These are phyloP conservation scores for Candida coleopterorum DNA, from an alignment of 805 yeast species.

Conservation along the genomic window DNA sequence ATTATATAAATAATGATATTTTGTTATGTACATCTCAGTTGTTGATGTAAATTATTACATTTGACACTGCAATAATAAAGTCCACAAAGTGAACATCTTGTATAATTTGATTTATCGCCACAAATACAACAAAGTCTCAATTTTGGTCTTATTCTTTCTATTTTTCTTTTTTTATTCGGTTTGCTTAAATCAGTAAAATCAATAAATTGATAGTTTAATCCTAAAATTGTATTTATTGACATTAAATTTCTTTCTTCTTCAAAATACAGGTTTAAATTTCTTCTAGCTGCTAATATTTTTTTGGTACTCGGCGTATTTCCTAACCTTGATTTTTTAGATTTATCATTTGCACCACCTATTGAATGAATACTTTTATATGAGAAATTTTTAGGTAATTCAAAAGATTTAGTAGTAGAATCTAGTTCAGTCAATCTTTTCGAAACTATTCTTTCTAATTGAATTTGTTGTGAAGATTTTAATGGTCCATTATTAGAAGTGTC, in stretches of 20 bases:
- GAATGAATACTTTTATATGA: constrained; percentile 29
- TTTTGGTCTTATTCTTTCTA: constrained; percentile 22
- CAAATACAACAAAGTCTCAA: constrained; percentile 39
- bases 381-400: constrained; percentile 40
- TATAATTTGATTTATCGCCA: constrained; percentile 31
- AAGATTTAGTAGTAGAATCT: constrained; percentile 28
- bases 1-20: neutral
- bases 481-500: constrained; percentile 26
- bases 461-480: constrained; percentile 37
- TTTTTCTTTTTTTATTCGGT: constrained; percentile 14
- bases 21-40: constrained; percentile 31
- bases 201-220: constrained; percentile 36
- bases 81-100: constrained; percentile 38
- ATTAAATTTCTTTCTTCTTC: constrained; percentile 43
- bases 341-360: constrained; percentile 16
- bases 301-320: constrained; percentile 44
- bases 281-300: constrained; percentile 35
- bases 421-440: constrained; percentile 33
- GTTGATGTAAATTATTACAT: constrained; percentile 36
- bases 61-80: constrained; percentile 36
- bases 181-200: constrained; percentile 23
- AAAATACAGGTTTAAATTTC: constrained; percentile 40
- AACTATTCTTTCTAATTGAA: constrained; percentile 36
- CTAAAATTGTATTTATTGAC: constrained; percentile 37
- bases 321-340: constrained; percentile 20